Percentiles rank a stretch among this genome's conserved stretches.
Conservation (phyloP, 768 basidiomycete genomes). For the Pisolithus tinctorius region DNA sequence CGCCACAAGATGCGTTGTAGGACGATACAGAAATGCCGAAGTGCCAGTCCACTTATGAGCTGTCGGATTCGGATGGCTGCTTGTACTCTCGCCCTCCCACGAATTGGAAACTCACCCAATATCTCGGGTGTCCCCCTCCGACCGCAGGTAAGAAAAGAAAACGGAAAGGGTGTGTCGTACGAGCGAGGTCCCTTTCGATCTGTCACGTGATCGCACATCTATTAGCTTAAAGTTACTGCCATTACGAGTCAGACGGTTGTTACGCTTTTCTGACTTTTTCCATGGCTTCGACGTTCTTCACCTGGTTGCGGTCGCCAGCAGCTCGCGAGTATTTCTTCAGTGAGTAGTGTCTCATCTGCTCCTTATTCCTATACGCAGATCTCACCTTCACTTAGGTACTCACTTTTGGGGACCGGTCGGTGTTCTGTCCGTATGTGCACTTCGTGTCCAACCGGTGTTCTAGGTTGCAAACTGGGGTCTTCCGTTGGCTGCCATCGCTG, state of each 20-base stretch:
- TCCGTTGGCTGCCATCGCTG: slow-evolving; percentile 86
- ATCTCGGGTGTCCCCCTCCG: no score
- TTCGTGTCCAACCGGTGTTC: slow-evolving; percentile 6
- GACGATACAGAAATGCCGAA: slow-evolving; percentile 51
- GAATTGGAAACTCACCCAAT: no score
- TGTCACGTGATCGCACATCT: slow-evolving; percentile 9
- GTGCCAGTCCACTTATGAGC: slow-evolving; percentile 36
- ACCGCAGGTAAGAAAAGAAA: no score
- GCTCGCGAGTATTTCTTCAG: slow-evolving; percentile 95
- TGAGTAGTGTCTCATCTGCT: slow-evolving; percentile 33
- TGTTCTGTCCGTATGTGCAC: slow-evolving; percentile 17
- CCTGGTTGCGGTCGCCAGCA: slow-evolving; percentile 88
- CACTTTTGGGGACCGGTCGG: slow-evolving; percentile 97
- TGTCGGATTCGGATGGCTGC: no score
- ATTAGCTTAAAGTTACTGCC: background rate
- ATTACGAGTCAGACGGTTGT: background rate
- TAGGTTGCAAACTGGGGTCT: slow-evolving; percentile 99
- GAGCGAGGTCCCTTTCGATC: background rate
- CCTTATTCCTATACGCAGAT: slow-evolving; percentile 12
- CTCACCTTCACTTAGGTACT: slow-evolving; percentile 51
- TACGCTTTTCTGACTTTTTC: slow-evolving; percentile 1
- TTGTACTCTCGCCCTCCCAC: no score
- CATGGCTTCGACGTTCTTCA: slow-evolving; percentile 82
- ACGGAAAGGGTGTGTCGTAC: no score
- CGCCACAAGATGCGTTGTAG: slow-evolving; percentile 45